These are phyloP conservation scores for Turnera subulata DNA, from an alignment of 345 rosid genomes.

Conservation along the genomic window DNA sequence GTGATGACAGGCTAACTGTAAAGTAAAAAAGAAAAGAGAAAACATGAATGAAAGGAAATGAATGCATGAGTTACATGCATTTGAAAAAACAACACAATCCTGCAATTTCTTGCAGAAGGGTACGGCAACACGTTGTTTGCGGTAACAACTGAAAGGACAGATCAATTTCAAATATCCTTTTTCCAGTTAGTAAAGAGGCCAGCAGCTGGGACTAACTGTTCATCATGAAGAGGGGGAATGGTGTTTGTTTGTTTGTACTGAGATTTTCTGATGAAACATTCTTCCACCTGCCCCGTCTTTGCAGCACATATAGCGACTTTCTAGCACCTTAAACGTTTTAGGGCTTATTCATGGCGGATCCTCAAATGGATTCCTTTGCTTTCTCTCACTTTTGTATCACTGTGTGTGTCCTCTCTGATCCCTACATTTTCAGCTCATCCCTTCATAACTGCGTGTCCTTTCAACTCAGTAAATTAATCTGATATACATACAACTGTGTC, in stretches of 20 bases:
- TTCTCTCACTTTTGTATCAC: background rate
- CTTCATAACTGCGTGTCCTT: background rate
- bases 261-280: constrained; percentile 6
- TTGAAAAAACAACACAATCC: too few species aligned
- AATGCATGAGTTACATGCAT: too few species aligned
- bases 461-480: background rate
- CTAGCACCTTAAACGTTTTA: background rate
- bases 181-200: too few species aligned
- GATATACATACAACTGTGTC: background rate
- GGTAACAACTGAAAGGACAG: too few species aligned
- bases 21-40: too few species aligned
- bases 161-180: too few species aligned
- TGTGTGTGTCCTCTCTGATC: background rate
- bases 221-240: background rate
- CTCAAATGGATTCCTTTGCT: background rate
- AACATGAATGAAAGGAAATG: too few species aligned
- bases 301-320: constrained; percentile 11
- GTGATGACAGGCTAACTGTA: too few species aligned
- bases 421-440: background rate
- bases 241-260: background rate
- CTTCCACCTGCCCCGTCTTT: background rate
- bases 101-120: too few species aligned
- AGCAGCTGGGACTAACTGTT: too few species aligned
- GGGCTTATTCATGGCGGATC: constrained; percentile 5
- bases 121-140: too few species aligned